phyloP scores from a whole-genome alignment of 441 rosid species.

The Pelargonium australe region DNA sequence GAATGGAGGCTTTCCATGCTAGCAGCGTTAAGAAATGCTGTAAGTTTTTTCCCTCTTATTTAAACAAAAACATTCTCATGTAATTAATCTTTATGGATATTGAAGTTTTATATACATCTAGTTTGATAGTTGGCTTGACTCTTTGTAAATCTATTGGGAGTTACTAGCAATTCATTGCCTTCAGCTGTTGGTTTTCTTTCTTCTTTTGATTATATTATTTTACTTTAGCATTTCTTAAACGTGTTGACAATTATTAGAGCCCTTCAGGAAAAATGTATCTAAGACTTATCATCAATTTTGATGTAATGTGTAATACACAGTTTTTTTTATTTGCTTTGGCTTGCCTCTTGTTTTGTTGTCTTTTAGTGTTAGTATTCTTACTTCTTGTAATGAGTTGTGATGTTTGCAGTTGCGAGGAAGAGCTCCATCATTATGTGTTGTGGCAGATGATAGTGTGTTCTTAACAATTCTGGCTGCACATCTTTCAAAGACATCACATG shows the following conservation, averaged over 20 bases:
- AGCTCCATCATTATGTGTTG: slow-evolving; percentile 49
- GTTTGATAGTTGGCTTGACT: background rate
- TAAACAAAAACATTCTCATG: background rate
- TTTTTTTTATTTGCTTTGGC: background rate
- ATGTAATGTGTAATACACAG: background rate
- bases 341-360: background rate
- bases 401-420: slow-evolving; percentile 60
- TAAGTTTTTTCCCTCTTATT: slow-evolving; percentile 33
- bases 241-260: background rate
- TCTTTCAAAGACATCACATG: slow-evolving; percentile 42
- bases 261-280: background rate
- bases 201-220: background rate
- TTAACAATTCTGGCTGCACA: slow-evolving; percentile 50
- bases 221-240: background rate
- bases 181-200: background rate
- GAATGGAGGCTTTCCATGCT: slow-evolving; percentile 58
- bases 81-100: background rate
- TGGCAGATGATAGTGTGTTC: slow-evolving; percentile 81
- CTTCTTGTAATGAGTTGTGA: background rate
- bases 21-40: slow-evolving; percentile 53
- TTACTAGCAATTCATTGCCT: background rate
- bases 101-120: slow-evolving; percentile 1
- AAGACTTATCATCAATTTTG: background rate
- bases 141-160: background rate
- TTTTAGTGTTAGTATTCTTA: background rate